A percentile compares a stretch with the other conserved stretches of the same genome.
These are phyloP conservation scores for Venustampulla echinocandica DNA, from an alignment of 495 filamentous ascomycete genomes.

Conservation along the genomic window DNA sequence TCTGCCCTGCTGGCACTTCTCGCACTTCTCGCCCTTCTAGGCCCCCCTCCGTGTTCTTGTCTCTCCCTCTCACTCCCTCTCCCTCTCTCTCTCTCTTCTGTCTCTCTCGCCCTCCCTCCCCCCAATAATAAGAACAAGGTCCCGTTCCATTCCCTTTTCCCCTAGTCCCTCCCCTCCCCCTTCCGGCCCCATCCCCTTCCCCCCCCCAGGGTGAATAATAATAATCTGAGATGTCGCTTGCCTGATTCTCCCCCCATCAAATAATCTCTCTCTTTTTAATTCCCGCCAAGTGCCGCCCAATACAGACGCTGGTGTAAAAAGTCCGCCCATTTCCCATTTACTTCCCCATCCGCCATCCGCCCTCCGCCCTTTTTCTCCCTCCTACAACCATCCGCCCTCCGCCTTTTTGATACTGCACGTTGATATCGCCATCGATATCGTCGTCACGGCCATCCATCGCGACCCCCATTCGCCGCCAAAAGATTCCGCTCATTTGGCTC, in stretches of 20 bases:
- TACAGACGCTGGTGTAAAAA: no score
- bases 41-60: background rate
- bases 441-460: constrained; percentile 9
- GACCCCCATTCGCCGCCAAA: constrained; percentile 7
- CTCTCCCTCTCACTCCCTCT: background rate
- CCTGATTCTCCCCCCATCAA: no score
- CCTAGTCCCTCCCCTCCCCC: no score
- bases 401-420: background rate
- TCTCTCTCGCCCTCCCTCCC: no score
- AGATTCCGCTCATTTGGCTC: constrained; percentile 6
- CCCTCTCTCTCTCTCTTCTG: background rate
- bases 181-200: no score
- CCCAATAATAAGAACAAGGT: no score
- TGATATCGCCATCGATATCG: constrained; percentile 14
- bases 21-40: background rate
- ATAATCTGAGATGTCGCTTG: no score
- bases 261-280: no score
- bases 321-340: no score
- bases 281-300: no score
- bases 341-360: background rate
- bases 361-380: background rate
- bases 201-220: no score
- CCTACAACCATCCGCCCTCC: constrained; percentile 1
- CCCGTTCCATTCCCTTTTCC: no score
- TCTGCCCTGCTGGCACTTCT: background rate